phyloP scores from a whole-genome alignment of 78 protist species.

The Chrysochromulina parva region DNA sequence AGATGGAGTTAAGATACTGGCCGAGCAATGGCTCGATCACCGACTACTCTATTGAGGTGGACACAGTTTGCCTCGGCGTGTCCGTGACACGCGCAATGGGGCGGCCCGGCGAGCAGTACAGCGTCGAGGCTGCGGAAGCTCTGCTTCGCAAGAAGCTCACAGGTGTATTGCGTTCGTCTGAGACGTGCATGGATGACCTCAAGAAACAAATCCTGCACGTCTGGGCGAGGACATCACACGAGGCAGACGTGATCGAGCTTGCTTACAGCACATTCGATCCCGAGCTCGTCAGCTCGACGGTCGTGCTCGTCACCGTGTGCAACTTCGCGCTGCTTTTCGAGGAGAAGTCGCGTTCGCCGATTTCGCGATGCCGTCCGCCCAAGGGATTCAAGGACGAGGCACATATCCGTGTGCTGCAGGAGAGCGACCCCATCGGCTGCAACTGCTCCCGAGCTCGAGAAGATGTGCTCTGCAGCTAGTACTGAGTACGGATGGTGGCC shows the following conservation, averaged over 20 bases:
- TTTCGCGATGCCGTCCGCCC: neutral
- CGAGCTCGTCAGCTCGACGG: neutral
- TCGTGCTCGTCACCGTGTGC: slow-evolving; percentile 22
- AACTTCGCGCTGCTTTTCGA: neutral
- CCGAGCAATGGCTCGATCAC: slow-evolving; percentile 24
- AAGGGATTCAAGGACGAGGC: neutral
- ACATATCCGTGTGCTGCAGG: neutral
- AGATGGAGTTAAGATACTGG: slow-evolving; percentile 33
- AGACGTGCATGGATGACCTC: neutral
- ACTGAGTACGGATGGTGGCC: no score
- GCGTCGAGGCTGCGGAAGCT: neutral
- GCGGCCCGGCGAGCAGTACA: neutral
- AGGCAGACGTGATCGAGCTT: neutral
- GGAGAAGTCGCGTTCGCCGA: neutral
- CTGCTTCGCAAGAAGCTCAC: slow-evolving; percentile 32
- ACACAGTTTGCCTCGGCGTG: slow-evolving; percentile 1
- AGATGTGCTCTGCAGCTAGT: no score
- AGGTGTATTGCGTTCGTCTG: neutral
- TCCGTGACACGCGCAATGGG: slow-evolving; percentile 41
- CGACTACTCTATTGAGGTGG: slow-evolving; percentile 18
- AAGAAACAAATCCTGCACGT: slow-evolving; percentile 42
- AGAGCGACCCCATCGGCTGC: neutral
- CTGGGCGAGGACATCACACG: neutral
- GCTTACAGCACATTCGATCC: neutral
- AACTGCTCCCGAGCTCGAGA: no score